Percentiles rank a stretch among this genome's conserved stretches.
Conservation (phyloP, 345 rosid genomes). For the Populus alba region DNA sequence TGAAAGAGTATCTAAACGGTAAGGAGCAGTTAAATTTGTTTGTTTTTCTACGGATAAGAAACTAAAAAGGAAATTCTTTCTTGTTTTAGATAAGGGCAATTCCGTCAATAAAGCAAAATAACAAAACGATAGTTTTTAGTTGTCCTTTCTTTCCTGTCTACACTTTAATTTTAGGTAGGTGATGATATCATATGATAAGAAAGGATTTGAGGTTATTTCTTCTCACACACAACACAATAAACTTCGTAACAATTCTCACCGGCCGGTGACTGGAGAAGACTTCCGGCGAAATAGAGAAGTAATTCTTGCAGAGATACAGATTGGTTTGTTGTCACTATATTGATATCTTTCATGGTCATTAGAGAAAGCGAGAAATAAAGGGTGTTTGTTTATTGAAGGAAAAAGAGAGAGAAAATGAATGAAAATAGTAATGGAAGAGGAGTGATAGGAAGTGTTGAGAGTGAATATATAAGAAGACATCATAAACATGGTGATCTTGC, state of each 20-base stretch:
- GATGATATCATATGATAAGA: not conserved
- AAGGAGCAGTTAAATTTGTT: not conserved
- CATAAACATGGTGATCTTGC: conserved; percentile 61
- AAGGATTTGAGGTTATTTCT: not conserved
- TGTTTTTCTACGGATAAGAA: not conserved
- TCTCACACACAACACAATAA: not conserved
- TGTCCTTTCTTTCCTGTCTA: not conserved
- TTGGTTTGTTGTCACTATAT: not conserved
- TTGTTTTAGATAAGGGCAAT: not conserved
- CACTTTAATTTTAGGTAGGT: not conserved
- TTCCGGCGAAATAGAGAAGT: conserved; percentile 9
- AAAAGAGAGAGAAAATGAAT: conserved; percentile 36
- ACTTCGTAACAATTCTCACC: not conserved
- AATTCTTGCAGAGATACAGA: not conserved
- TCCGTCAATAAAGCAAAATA: not conserved
- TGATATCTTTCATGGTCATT: not conserved
- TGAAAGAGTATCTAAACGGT: no score
- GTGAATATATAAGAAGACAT: conserved; percentile 55
- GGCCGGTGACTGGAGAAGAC: conserved; percentile 17
- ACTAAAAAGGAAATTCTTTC: not conserved
- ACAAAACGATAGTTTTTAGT: not conserved
- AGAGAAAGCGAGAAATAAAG: conserved; percentile 5
- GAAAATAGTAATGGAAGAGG: conserved; percentile 15
- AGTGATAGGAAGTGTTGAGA: conserved; percentile 37
- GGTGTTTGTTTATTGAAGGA: not conserved